A percentile compares a stretch with the other conserved stretches of the same genome.
Evolutionary conservation across 371 early-diverging fungal species (phyloP).

Genomic region (Entomophthora muscae): DNA sequence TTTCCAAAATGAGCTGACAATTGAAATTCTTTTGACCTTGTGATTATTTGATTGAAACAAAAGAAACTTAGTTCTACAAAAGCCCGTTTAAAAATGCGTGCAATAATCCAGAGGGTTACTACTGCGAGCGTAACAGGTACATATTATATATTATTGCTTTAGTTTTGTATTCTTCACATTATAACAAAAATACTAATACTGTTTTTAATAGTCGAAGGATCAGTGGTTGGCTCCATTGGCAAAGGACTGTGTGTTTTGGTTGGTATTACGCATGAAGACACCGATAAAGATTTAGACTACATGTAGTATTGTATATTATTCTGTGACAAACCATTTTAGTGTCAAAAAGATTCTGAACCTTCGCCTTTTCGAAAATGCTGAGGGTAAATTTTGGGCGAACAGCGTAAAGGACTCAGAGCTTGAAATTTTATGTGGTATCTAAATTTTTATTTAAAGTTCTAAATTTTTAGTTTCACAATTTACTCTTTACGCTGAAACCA

Average conservation of each 20-base stretch:
- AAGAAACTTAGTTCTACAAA: too few relatives aligned
- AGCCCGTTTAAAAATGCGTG: neutral
- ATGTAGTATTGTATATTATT: constrained; percentile 21
- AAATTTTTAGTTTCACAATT: constrained; percentile 56
- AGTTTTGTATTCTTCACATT: neutral
- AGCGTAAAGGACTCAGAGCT: constrained; percentile 46
- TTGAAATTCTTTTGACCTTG: too few relatives aligned
- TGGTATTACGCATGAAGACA: constrained; percentile 54
- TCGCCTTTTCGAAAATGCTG: constrained; percentile 49
- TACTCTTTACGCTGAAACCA: constrained; percentile 54
- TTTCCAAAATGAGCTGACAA: too few relatives aligned
- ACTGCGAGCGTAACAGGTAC: neutral
- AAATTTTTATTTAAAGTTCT: neutral
- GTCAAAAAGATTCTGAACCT: constrained; percentile 49
- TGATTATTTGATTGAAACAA: too few relatives aligned
- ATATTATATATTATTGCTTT: neutral
- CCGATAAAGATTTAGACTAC: constrained; percentile 48
- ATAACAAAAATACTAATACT: neutral
- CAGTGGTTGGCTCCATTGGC: constrained; percentile 45
- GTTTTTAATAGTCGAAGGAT: constrained; percentile 32
- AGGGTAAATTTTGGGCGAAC: constrained; percentile 48
- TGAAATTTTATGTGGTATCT: constrained; percentile 51
- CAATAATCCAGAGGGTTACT: constrained; percentile 2
- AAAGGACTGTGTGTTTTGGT: constrained; percentile 58
- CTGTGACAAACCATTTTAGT: constrained; percentile 11